Percentiles rank a stretch among this genome's conserved stretches.
Evolutionary conservation across 177 flowering plant species (phyloP).

Genomic region (Telopea speciosissima): DNA sequence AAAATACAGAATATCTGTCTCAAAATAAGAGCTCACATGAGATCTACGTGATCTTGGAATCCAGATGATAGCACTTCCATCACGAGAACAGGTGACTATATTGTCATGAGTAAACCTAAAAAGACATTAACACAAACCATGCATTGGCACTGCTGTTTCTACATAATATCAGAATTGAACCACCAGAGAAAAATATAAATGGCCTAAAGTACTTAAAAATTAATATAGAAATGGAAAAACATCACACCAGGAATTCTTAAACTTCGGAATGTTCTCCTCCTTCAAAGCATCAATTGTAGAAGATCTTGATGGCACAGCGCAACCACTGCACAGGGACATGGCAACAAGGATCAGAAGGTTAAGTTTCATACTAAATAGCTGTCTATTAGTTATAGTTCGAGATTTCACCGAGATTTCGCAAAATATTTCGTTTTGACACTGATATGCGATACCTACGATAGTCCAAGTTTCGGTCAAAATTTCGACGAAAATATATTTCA

Average conservation of each 20-base stretch:
- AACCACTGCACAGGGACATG: conserved; percentile 58
- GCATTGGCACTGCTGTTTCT: not conserved
- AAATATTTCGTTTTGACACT: too few species aligned
- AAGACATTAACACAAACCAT: conserved; percentile 2
- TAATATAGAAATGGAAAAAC: not conserved
- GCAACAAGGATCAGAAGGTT: conserved; percentile 14
- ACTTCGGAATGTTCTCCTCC: conserved; percentile 77
- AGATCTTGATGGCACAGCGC: conserved; percentile 75
- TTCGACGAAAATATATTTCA: too few species aligned
- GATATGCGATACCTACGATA: too few species aligned
- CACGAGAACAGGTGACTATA: conserved; percentile 96
- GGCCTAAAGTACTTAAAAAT: not conserved
- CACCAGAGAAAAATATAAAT: not conserved
- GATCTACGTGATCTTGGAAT: conserved; percentile 78
- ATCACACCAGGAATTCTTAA: conserved; percentile 78
- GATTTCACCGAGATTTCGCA: too few species aligned
- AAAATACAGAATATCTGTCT: too few species aligned
- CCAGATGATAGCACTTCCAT: conserved; percentile 99
- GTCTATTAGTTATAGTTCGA: too few species aligned
- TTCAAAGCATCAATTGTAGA: conserved; percentile 42
- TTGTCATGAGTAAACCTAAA: conserved; percentile 86
- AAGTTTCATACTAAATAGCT: not conserved
- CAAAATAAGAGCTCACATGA: conserved; percentile 65
- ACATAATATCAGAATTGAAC: not conserved
- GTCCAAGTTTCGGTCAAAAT: too few species aligned